A percentile compares a stretch with the other conserved stretches of the same genome.
These are phyloP conservation scores for Apiotrichum sp. DNA, from an alignment of 1,284 basidiomycete genomes.

Conservation along the genomic window DNA sequence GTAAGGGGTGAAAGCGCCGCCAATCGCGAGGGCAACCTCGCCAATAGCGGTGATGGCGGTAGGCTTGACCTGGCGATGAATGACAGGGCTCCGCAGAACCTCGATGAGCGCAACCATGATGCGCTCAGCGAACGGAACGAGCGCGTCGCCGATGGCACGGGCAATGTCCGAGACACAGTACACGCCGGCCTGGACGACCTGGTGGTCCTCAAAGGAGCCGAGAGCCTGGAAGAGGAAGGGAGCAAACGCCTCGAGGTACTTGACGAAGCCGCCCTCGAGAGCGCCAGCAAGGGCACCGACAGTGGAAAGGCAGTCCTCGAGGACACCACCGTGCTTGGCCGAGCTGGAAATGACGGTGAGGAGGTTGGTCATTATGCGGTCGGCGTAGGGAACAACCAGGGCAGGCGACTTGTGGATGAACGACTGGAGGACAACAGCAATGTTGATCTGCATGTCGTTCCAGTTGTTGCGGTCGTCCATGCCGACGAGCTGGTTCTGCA, in stretches of 20 bases:
- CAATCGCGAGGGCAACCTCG: constrained; percentile 91
- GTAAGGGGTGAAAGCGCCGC: constrained; percentile 79
- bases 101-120: constrained; percentile 90
- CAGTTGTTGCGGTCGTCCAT: constrained; percentile 97
- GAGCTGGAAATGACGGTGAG: constrained; percentile 79
- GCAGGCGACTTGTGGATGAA: constrained; percentile 76
- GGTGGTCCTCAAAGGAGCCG: constrained; percentile 87
- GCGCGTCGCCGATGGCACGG: constrained; percentile 79
- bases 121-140: constrained; percentile 70
- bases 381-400: constrained; percentile 81
- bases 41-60: constrained; percentile 92
- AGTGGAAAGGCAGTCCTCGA: constrained; percentile 94
- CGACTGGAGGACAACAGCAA: constrained; percentile 82
- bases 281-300: constrained; percentile 78
- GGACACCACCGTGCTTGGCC: constrained; percentile 87
- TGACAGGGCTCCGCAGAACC: constrained; percentile 82
- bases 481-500: constrained; percentile 91
- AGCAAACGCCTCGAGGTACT: constrained; percentile 85
- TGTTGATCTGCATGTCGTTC: constrained; percentile 95
- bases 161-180: constrained; percentile 94
- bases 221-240: constrained; percentile 87
- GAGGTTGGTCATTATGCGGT: constrained; percentile 90
- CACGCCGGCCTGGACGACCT: constrained; percentile 90
- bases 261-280: constrained; percentile 75
- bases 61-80: constrained; percentile 94